Evolutionary conservation across 208 protist species (phyloP).

Genomic region (Porcisia deanei): DNA sequence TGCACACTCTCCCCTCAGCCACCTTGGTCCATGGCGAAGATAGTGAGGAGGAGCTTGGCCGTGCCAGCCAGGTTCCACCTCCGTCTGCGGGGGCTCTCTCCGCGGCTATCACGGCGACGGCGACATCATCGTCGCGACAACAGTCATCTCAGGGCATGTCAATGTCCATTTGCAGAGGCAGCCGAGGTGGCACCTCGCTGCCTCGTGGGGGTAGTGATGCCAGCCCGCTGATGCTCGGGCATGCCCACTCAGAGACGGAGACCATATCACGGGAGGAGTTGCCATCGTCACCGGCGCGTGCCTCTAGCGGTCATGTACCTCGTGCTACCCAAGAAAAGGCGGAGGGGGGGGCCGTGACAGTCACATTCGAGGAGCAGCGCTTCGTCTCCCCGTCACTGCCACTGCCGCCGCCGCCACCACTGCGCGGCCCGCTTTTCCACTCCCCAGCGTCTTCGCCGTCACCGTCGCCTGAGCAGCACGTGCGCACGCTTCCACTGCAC

Average conservation of each 20-base stretch:
- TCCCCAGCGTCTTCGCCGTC: slow-evolving; percentile 1
- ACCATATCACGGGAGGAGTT: neutral
- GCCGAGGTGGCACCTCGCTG: slow-evolving; percentile 14
- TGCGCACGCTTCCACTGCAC: neutral
- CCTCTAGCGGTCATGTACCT: neutral
- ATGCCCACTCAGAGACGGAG: neutral
- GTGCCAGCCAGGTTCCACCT: neutral
- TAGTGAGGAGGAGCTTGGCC: neutral
- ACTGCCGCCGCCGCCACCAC: slow-evolving; percentile 18
- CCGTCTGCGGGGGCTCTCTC: neutral
- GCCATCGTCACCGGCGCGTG: neutral
- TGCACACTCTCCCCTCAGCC: slow-evolving; percentile 16
- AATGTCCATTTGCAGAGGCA: slow-evolving; percentile 8
- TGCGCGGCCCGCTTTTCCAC: slow-evolving; percentile 24
- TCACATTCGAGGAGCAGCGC: neutral
- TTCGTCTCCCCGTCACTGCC: neutral
- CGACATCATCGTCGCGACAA: slow-evolving; percentile 16
- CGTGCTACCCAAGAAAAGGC: too few relatives aligned
- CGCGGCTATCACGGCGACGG: neutral
- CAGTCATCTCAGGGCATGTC: slow-evolving; percentile 29
- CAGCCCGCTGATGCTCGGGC: neutral
- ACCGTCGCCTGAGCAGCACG: slow-evolving; percentile 9
- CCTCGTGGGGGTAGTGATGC: slow-evolving; percentile 10
- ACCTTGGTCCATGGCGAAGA: neutral
- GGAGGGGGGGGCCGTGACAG: neutral